Conservation (phyloP, 192 early-diverging fungal species). For the Coemansia sp. region DNA sequence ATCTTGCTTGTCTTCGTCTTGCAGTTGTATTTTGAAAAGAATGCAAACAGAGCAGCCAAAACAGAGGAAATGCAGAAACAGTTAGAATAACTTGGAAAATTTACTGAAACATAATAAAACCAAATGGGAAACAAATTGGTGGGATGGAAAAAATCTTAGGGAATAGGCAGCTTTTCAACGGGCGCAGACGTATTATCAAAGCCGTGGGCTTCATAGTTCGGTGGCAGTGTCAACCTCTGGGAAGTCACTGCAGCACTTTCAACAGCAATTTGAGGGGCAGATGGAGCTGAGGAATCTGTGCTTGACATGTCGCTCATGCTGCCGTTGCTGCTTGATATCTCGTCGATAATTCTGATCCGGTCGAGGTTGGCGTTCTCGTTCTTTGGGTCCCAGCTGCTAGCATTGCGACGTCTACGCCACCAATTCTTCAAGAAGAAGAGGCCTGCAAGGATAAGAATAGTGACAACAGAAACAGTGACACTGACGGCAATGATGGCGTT, state of each 20-base stretch:
- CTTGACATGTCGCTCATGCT: not conserved
- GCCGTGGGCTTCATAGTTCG: not conserved
- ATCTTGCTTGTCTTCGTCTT: too few relatives aligned
- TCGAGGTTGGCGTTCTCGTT: conserved; percentile 32
- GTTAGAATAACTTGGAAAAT: not conserved
- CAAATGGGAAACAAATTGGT: not conserved
- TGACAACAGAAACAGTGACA: conserved; percentile 21
- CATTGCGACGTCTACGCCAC: conserved; percentile 28
- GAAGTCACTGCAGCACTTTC: not conserved
- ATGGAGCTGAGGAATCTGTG: not conserved
- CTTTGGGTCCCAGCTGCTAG: conserved; percentile 40
- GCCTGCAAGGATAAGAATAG: conserved; percentile 24
- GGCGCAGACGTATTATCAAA: not conserved
- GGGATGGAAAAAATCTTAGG: not conserved
- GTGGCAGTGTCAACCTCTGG: not conserved
- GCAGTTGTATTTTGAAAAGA: too few relatives aligned
- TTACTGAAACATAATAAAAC: not conserved
- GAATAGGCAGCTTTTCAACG: not conserved
- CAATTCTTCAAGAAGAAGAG: conserved; percentile 43
- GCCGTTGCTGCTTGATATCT: not conserved
- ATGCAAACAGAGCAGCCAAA: not conserved
- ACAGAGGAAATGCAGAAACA: not conserved
- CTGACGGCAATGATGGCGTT: conserved; percentile 29
- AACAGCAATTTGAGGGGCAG: not conserved
- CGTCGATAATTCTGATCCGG: conserved; percentile 33